A percentile compares a stretch with the other conserved stretches of the same genome.
These are phyloP conservation scores for Alternaria novae-zelandiae DNA, from an alignment of 2,329 filamentous ascomycete species.

Conservation along the genomic window DNA sequence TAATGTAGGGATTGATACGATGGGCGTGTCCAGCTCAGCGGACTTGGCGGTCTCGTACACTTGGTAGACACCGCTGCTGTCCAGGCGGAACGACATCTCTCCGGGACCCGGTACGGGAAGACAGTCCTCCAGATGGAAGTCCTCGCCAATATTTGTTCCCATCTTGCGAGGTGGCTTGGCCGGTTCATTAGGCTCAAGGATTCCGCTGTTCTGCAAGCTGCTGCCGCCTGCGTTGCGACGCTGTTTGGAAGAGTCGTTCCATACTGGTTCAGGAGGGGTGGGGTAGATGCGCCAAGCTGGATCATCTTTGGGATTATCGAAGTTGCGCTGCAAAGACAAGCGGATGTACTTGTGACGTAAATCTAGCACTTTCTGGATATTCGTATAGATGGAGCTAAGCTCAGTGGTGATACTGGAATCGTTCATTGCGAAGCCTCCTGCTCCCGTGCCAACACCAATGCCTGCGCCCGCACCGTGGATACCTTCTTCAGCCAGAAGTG, in stretches of 20 bases:
- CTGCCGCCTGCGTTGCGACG: slow-evolving; percentile 47
- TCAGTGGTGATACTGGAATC: slow-evolving; percentile 85
- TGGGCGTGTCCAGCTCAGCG: slow-evolving; percentile 68
- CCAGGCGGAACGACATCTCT: slow-evolving; percentile 77
- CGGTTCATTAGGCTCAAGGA: slow-evolving; percentile 40
- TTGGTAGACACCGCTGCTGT: slow-evolving; percentile 87
- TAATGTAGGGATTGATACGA: slow-evolving; percentile 86
- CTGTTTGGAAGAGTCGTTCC: slow-evolving; percentile 68
- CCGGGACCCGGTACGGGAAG: slow-evolving; percentile 74
- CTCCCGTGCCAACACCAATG: slow-evolving; percentile 66
- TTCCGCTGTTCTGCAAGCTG: slow-evolving; percentile 48
- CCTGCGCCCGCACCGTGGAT: slow-evolving; percentile 65
- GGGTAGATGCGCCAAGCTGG: slow-evolving; percentile 88
- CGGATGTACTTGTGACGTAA: slow-evolving; percentile 87
- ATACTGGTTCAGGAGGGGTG: slow-evolving; percentile 87
- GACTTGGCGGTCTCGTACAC: slow-evolving; percentile 77
- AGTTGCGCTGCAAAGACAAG: slow-evolving; percentile 79
- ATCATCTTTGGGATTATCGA: slow-evolving; percentile 88
- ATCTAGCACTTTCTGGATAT: slow-evolving; percentile 89
- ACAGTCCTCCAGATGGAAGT: slow-evolving; percentile 83
- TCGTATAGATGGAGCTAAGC: slow-evolving; percentile 83
- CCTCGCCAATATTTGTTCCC: slow-evolving; percentile 87
- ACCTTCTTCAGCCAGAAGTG: slow-evolving; percentile 61
- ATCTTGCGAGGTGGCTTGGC: slow-evolving; percentile 73
- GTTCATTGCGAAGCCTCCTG: slow-evolving; percentile 70